Base-by-base conservation (phyloP, 2,329 filamentous ascomycete species). In the Emmonsiellopsis sp. region DNA sequence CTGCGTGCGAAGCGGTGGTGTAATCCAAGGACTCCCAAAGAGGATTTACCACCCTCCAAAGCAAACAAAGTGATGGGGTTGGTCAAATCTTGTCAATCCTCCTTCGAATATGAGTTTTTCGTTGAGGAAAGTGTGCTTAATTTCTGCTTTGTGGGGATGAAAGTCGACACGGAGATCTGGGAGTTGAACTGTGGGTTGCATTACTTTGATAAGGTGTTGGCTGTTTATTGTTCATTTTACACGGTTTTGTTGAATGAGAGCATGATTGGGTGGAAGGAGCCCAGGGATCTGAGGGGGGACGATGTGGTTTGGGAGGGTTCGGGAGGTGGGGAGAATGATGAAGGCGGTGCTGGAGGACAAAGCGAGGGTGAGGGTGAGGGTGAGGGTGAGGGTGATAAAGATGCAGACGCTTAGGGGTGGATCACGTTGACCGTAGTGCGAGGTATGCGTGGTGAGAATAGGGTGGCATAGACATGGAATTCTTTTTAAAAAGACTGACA, bases 191-290 rank as follows among this genome's bases (percentile, higher is more conserved):
- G 76, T 27, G 85, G 82, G 2, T 55, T 88, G 27, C 75, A 74
- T 57, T 89, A 86, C 64, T 79, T 90, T 63, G 84, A 84, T 62
- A 68, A 74, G 2, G 65, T 85, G 13, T 64, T 71, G 32, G 74
- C 74, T 0, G 64, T 84, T 9, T 77, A 79, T 53, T 81, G 81
- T 2, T 79, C 78, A 0, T 87, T 86, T 63, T 82, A 86, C 63
- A 78, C 74, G 0, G 81, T 82, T 53, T 70, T 90, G 31, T 77
- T 80, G 0, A 88, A 91, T 64, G 80, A 85, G 59, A 71, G 87
- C 58, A 87, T 91, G 84, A 61, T 75, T 21, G 67, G 75, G 14
- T 90, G 80, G 77, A 87, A 83, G 65, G 69, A 78, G 27, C 84
- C 84, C 0, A 65, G 61, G 43, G 57, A 61, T 52, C 34, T 66